phyloP scores from a whole-genome alignment of 2,329 filamentous ascomycete genomes.

The Epichloe scottii region DNA sequence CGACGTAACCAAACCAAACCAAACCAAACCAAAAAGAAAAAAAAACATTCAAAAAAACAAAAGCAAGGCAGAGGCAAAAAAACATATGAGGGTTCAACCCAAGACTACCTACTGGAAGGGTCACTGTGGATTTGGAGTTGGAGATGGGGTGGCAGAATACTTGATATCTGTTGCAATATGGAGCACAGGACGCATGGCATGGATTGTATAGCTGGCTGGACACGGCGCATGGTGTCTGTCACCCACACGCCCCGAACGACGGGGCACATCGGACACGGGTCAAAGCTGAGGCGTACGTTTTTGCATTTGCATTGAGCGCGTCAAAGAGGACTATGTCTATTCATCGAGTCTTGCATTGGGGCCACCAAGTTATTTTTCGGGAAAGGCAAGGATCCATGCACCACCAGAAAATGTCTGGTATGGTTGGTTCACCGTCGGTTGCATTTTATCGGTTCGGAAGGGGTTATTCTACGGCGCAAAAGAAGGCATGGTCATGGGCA shows the following conservation, averaged over 20 bases:
- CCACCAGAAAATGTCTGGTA: conserved; percentile 3
- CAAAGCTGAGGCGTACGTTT: conserved; percentile 1
- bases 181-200: conserved; percentile 6
- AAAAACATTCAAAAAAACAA: neutral
- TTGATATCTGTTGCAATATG: conserved; percentile 3
- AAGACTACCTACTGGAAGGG: neutral
- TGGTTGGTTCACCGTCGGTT: neutral
- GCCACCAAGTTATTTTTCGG: neutral
- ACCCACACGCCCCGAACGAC: neutral
- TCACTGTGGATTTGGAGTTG: conserved; percentile 4
- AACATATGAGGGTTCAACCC: neutral
- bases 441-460: conserved; percentile 3
- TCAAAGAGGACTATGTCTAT: conserved; percentile 3
- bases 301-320: conserved; percentile 4
- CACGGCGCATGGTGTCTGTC: conserved; percentile 4
- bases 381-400: conserved; percentile 4
- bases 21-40: neutral
- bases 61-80: neutral
- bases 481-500: conserved; percentile 3
- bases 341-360: conserved; percentile 5
- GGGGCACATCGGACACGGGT: conserved; percentile 3
- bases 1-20: too few relatives aligned
- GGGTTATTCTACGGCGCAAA: conserved; percentile 1
- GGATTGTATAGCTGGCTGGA: conserved; percentile 3
- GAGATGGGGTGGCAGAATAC: neutral